Evolutionary conservation across 2,329 filamentous ascomycete genomes (phyloP).

Genomic region (Trichoderma citrinoviride): DNA sequence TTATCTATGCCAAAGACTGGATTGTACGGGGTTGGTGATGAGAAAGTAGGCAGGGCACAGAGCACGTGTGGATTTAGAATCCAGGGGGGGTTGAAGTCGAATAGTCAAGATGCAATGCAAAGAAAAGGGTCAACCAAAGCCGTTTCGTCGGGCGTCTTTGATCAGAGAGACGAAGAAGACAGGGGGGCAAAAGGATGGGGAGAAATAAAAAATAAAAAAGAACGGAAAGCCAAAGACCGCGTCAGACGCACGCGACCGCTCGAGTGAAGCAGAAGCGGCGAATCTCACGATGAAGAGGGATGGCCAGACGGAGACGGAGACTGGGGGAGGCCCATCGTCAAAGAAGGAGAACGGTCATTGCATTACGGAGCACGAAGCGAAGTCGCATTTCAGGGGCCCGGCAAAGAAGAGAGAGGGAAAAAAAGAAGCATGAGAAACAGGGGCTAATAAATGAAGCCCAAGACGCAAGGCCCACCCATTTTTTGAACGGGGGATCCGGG

Average conservation of each 20-base stretch:
- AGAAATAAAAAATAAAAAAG: conserved; percentile 4
- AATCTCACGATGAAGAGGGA: conserved; percentile 18
- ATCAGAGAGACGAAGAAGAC: not conserved
- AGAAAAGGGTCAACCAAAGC: not conserved
- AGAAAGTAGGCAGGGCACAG: not conserved
- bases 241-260: conserved; percentile 16
- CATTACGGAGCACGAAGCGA: not conserved
- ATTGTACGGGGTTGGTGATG: not conserved
- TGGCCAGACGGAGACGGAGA: conserved; percentile 6
- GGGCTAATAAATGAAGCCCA: conserved; percentile 19
- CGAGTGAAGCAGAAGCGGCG: conserved; percentile 15
- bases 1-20: not conserved
- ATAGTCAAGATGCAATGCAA: not conserved
- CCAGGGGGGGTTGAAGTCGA: not conserved
- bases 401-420: not conserved
- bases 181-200: too few relatives aligned
- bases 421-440: conserved; percentile 4
- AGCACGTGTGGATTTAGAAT: not conserved
- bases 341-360: not conserved
- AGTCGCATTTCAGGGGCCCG: too few relatives aligned
- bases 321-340: conserved; percentile 1
- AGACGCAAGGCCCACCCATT: conserved; percentile 1
- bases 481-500: conserved; percentile 14
- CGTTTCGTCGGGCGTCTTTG: not conserved
- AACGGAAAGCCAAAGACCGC: not conserved